Evolutionary conservation across 192 early-diverging fungal genomes (phyloP), one percentile per base, ranked within the genome.

Genomic region (Kappamyces sp.): DNA sequence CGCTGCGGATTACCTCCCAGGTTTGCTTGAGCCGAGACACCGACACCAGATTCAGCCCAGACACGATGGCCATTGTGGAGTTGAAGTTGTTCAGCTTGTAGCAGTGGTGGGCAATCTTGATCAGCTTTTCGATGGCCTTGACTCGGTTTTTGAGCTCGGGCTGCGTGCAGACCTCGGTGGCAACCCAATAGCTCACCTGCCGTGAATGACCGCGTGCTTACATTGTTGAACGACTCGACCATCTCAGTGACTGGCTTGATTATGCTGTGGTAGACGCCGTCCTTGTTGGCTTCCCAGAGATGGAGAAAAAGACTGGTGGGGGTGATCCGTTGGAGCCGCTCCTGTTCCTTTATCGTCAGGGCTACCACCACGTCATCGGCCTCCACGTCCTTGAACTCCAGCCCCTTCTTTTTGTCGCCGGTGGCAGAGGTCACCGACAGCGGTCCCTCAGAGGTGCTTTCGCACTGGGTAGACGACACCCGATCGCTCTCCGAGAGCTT

Each of bases 41-140:
- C 1, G 83, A 72, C 0, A 87, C 83, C 42, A 86, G 73, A 60
- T 86, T 85, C 8, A 93, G 74, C 2, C 88, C 89, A 7, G 83
- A 85, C 12, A 86, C 84, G 47, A 93, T 80, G 8, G 87, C 87
- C 76, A 93, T 87, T 9, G 85, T 71, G 1, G 84, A 86, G 61
- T 90, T 89, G 68, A 69, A 79, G 55, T 79, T 79, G 70, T 55
- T 79, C 85, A 15, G 80, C 80, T 72, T 60, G 70, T 62, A 65
- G 70, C 72, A 71, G 66, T 60, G 36, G 5, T 75, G 66, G 1
- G 78, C 78, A 51, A 73, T 78, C 34, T 74, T 71, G n/a, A 84
- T 84, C 55, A 81, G 78, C 32, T 76, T 66, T 61, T 85, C 76
- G 2, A 80, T 8, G 8, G 67, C 37, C 23, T 58, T 65, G 31